Evolutionary conservation across 2,329 filamentous ascomycete genomes (phyloP), one percentile per base, ranked within the genome.

Genomic region (Fusarium graminum): DNA sequence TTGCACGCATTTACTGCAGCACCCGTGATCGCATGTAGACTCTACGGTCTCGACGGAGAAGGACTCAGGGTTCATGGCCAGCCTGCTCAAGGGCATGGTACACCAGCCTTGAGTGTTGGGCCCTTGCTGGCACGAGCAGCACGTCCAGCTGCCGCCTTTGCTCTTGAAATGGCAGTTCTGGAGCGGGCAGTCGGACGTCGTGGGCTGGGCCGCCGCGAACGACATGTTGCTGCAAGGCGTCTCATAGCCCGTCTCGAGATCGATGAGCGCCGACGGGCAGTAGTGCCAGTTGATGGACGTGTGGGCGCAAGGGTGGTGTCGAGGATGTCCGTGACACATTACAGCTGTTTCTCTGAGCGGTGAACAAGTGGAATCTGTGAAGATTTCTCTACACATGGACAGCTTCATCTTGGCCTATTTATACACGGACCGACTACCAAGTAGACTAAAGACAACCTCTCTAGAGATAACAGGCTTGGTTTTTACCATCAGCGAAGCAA

Each of bases 401-500:
- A 30, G 57, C 61, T 47, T 58, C 46, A 51, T 52, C 43, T 44
- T 42, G 41, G 5, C 43, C 56, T 69, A 69, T 69, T 69, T 69
- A 69, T 69, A 69, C 59, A 43, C n/a, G 30, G 17, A 45, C 17
- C 26, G 53, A 56, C 43, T 46, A 45, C 59, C 56, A 41, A 29
- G 44, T 46, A 40, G 45, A 46, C 55, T 8, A 36, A 60, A 64
- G 71, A 71, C 54, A 58, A 54, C 58, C 40, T 51, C 19, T 22
- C 41, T 32, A 40, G 14, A 77, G 9, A 77, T 69, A 88, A 86
- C 47, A 81, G 80, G 54, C 83, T 3, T 83, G 90, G 4, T 51
- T 28, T 41, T 26, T 89, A 22, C 88, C 3, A 76, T 90, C 29
- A 90, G 91, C 72, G 84, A 89, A 2, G 79, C 92, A 25, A 79